Conservation (phyloP, 2,329 filamentous ascomycete species). For the Atkinsonella hypoxylon region DNA sequence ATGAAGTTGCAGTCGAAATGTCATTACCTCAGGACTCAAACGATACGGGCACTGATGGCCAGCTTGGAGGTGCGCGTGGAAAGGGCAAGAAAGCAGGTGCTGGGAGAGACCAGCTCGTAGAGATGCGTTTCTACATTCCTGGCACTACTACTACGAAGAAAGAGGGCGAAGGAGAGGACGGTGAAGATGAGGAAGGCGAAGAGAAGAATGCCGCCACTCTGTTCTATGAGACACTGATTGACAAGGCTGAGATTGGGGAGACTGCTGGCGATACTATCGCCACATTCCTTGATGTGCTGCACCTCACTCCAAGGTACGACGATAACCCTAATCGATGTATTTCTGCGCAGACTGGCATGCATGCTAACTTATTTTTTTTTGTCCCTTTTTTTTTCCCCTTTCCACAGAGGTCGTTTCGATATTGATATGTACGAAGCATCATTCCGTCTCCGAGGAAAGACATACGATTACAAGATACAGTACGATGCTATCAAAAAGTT, state of each 20-base stretch:
- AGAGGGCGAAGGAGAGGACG: slow-evolving; percentile 58
- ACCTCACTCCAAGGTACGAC: slow-evolving; percentile 77
- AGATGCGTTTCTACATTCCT: slow-evolving; percentile 98
- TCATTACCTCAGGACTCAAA: slow-evolving; percentile 60
- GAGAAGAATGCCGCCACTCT: slow-evolving; percentile 92
- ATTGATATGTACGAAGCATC: slow-evolving; percentile 99
- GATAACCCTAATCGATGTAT: neutral
- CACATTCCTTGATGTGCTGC: slow-evolving; percentile 90
- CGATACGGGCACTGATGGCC: slow-evolving; percentile 61
- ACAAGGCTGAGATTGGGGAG: slow-evolving; percentile 98
- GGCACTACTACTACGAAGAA: slow-evolving; percentile 68
- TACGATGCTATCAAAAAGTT: slow-evolving; percentile 98
- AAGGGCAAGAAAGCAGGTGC: slow-evolving; percentile 84
- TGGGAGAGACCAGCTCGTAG: slow-evolving; percentile 83
- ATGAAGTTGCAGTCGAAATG: slow-evolving; percentile 95
- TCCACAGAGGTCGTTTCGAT: slow-evolving; percentile 83
- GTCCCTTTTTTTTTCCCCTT: neutral
- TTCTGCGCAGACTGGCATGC: neutral
- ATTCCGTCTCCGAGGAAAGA: slow-evolving; percentile 94
- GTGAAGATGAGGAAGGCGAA: slow-evolving; percentile 40
- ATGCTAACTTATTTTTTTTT: slow-evolving; percentile 1
- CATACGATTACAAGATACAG: slow-evolving; percentile 99
- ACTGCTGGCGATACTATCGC: slow-evolving; percentile 97
- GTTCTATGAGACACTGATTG: slow-evolving; percentile 97
- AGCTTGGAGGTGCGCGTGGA: slow-evolving; percentile 58